Percentiles rank a stretch among this genome's conserved stretches.
Conservation (phyloP, 2,329 filamentous ascomycete genomes). For the Cercospora sp. region DNA sequence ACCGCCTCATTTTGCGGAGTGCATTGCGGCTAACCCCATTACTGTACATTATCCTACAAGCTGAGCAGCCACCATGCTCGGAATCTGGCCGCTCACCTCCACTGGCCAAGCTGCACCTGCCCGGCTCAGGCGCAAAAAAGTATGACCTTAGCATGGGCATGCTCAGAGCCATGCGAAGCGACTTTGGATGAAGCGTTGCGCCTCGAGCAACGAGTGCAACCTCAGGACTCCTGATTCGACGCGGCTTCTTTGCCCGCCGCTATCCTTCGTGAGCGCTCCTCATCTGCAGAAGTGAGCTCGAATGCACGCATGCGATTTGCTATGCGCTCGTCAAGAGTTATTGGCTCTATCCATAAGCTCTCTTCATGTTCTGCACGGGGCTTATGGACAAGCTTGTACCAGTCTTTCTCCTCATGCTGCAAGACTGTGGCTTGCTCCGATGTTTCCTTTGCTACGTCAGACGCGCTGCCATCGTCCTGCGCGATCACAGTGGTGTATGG, state of each 20-base stretch:
- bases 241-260: constrained; percentile 27
- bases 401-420: constrained; percentile 72
- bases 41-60: constrained; percentile 15
- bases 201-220: neutral
- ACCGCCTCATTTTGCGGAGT: constrained; percentile 1
- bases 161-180: neutral
- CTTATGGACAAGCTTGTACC: constrained; percentile 74
- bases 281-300: constrained; percentile 67
- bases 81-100: neutral
- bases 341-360: constrained; percentile 68
- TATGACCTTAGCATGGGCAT: neutral
- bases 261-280: constrained; percentile 60
- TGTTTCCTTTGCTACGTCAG: constrained; percentile 37
- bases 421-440: constrained; percentile 68
- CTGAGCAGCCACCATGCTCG: neutral
- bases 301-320: constrained; percentile 78
- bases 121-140: neutral
- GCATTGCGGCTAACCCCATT: constrained; percentile 1
- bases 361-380: constrained; percentile 53
- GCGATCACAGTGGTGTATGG: constrained; percentile 44
- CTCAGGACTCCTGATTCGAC: neutral
- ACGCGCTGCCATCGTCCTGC: constrained; percentile 27
- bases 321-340: constrained; percentile 76
- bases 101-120: neutral
- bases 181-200: neutral